Conservation (phyloP, 23 red algal species). For the Rhodosorus marinus region DNA sequence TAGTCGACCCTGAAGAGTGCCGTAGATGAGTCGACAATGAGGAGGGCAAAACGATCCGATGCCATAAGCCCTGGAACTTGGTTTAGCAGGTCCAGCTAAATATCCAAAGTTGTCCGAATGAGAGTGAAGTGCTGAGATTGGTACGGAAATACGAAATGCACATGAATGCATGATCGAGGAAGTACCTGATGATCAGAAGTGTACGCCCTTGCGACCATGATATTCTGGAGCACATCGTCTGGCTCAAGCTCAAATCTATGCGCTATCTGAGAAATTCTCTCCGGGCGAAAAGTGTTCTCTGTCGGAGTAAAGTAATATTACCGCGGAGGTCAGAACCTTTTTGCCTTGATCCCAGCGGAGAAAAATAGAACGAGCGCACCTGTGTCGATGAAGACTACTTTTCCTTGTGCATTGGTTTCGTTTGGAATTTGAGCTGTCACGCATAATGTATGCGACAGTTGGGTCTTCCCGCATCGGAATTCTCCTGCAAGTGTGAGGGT, state of each 20-base stretch:
- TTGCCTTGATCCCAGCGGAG: no score
- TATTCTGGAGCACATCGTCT: slow-evolving; percentile 93
- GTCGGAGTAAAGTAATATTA: no score
- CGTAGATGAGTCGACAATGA: slow-evolving; percentile 95
- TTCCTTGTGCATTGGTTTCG: slow-evolving; percentile 5
- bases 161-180: no score
- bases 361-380: no score
- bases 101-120: no score
- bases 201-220: slow-evolving; percentile 78
- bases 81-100: slow-evolving; percentile 63
- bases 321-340: no score
- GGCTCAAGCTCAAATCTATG: slow-evolving; percentile 48
- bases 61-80: slow-evolving; percentile 72
- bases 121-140: not conserved
- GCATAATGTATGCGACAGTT: slow-evolving; percentile 64
- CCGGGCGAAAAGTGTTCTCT: slow-evolving; percentile 84
- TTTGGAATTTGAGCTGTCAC: slow-evolving; percentile 73
- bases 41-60: slow-evolving; percentile 33
- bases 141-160: not conserved
- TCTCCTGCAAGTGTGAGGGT: slow-evolving; percentile 48
- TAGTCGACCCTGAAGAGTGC: slow-evolving; percentile 85
- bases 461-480: slow-evolving; percentile 91
- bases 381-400: slow-evolving; percentile 34
- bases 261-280: slow-evolving; percentile 54
- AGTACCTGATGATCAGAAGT: slow-evolving; percentile 86